Evolutionary conservation across 805 yeast genomes (phyloP), one percentile per base, ranked within the genome.

Genomic region (Saturnispora halmiae): DNA sequence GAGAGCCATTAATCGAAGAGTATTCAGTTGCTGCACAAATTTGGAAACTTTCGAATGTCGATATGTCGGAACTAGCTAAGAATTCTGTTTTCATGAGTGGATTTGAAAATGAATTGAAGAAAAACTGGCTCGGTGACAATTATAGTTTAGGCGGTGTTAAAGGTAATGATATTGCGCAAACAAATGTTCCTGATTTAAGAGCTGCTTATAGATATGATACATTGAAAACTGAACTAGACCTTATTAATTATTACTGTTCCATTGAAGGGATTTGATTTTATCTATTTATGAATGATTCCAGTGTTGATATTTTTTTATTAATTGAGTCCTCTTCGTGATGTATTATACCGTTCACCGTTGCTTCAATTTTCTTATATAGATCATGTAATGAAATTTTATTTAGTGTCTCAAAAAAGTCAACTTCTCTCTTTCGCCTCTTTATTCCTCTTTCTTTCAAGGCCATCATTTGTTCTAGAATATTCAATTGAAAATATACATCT

Each of bases 1-100:
- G 94, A 55, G 99, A 92, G 57, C 97, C 99, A 13, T 70, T 92
- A 54, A 92, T 92, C 51, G 98, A 92, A 61, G 98, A 92, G 61
- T 92, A 88, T 59, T 85, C 96, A 2, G 97, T 92, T 24, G 98
- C 98, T 6, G 97, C 96, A 0, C 97, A 92, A 62, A 92, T 92
- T 51, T 92, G 88, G 69, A 87, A 92, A 58, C 70, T 92, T 31
- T 85, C 95, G 0, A 78, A 86, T 46, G 97, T 90, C 25, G 98
- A 92, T 61, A 86, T 92, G 94, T 88, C 97, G 58, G 99, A 92
- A 59, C 67, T 92, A 51, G 98, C 99, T 0, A 72, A 78, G 48
- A 88, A 90, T 61, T 88, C 97, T 0, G 97, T 92, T 3, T 60
- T 72, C 45, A 96, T 90, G 69, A 80, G 94, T 55, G 99, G 99